Base-by-base conservation (phyloP, 2,329 filamentous ascomycete species). In the Pseudofabraea citricarpa region DNA sequence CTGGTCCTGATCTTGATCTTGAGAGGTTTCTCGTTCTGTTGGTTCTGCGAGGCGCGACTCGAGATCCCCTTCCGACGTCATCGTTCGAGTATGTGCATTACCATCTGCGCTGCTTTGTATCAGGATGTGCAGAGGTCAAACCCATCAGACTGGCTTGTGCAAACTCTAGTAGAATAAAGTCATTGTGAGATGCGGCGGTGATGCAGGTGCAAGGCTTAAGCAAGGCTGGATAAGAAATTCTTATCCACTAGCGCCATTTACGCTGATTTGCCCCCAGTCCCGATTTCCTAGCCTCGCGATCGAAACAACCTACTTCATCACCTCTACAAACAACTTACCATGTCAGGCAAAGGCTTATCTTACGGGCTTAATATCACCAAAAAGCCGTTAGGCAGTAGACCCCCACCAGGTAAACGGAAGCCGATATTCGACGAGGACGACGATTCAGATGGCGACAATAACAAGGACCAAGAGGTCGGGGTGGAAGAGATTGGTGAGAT, bases 311-410 rank as follows among this genome's bases (percentile, higher is more conserved):
- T n/a, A n/a, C n/a, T n/a, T n/a, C n/a, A n/a, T n/a, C n/a, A n/a
- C n/a, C 23, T 44, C 35, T 26, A 32, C 6, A 33, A 31, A 18
- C 16, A 10, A 18, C 6, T 40, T 48, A 54, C 45, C 15, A 63
- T 63, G 60, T 56, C 56, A 36, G 52, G 54, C n/a, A 46, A 47
- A n/a, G 63, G 64, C 5, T 65, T 77, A 41, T 72, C 71, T 16
- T 75, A 73, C 53, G 82, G 81, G 40, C 70, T 86, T 29, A 85
- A 77, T 56, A 53, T 80, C 35, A 64, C 72, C 39, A 83, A 80
- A 57, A 86, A 83, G 61, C 43, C 63, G 64, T 46, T 64, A 20
- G 52, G 43, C 26, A 54, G 70, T 2, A 80, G 77, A 54, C 65
- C 73, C 4, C 65, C 65, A 22, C 71, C 72, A 3, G 59, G 65